Evolutionary conservation across 768 basidiomycete genomes (phyloP), one percentile per base, ranked within the genome.

Genomic region (Piloderma croceum): DNA sequence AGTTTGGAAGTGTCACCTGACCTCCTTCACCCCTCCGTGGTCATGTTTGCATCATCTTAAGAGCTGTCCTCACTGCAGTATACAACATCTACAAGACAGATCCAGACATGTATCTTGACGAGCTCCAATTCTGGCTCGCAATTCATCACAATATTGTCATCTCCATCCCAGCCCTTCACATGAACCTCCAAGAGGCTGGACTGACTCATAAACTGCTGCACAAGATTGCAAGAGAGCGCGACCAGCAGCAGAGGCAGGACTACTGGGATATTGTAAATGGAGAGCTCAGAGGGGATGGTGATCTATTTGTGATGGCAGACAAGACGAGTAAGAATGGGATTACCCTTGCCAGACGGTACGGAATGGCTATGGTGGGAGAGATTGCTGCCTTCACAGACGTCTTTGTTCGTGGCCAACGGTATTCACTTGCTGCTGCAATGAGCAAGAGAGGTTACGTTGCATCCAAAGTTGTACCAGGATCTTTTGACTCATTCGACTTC

Each of bases 401-500:
- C 25, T 40, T 31, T 31, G 38, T 31, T 17, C 27, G 18, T 39
- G 38, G 23, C 31, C 25, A 40, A 31, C 39, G 23, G 17, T 44
- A 44, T 27, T 43, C 41, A 9, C 35, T 34, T 20, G 41, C 62
- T 1, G 54, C 60, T 9, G 62, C 56, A 3, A 18, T 64, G 21
- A 45, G 45, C 4, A 10, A 55, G 0, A 44, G 57, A 17, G 63
- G 63, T 3, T 63, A 59, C 41, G 43, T 64, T 32, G 53, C 63
- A 11, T 31, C 43, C 3, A 43, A 39, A 1, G 47, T 53, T 3
- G 42, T 63, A 10, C 35, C 32, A 11, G 63, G 61, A 4, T 61
- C 58, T 6, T 46, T 60, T 31, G 50, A 61, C 34, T 38, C 37
- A 0, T 34, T 31, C 1, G 39, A 52, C 12, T 65, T 65, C 34